A percentile compares a stretch with the other conserved stretches of the same genome.
Conservation (phyloP, 23 red algal species). For the Porphyridium purpureum region DNA sequence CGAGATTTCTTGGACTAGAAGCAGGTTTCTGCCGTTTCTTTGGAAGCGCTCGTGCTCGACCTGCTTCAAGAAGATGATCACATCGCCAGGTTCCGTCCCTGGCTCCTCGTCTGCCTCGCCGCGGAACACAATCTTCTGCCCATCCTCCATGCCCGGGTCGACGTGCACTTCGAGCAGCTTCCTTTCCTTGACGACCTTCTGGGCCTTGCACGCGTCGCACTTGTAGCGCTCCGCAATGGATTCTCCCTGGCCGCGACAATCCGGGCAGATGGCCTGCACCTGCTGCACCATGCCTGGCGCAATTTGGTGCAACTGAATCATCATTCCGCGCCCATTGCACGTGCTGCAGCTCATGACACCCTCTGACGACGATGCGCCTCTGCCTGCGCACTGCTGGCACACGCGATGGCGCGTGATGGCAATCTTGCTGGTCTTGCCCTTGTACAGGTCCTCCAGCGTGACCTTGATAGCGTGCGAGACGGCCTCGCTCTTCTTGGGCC, state of each 20-base stretch:
- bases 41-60: constrained; percentile 58
- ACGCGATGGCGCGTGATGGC: constrained; percentile 88
- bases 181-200: constrained; percentile 82
- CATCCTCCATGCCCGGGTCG: constrained; percentile 79
- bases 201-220: constrained; percentile 48
- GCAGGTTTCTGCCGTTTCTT: constrained; percentile 52
- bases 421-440: constrained; percentile 89
- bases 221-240: constrained; percentile 45
- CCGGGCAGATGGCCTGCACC: constrained; percentile 67
- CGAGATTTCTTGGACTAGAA: constrained; percentile 49
- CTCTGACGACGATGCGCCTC: constrained; percentile 34
- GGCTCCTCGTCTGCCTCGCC: constrained; percentile 91
- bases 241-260: constrained; percentile 54
- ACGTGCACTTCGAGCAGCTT: constrained; percentile 94
- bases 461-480: constrained; percentile 81
- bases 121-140: constrained; percentile 87
- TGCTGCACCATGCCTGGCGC: constrained; percentile 99
- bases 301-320: constrained; percentile 68
- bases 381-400: constrained; percentile 61
- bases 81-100: constrained; percentile 64
- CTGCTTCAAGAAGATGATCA: constrained; percentile 90
- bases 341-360: constrained; percentile 31
- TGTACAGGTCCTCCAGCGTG: constrained; percentile 87
- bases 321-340: constrained; percentile 73
- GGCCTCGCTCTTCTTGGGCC: constrained; percentile 61